These are phyloP conservation scores for Ensete glaucum DNA, from an alignment of 176 grass and related monocot genomes.

Conservation along the genomic window DNA sequence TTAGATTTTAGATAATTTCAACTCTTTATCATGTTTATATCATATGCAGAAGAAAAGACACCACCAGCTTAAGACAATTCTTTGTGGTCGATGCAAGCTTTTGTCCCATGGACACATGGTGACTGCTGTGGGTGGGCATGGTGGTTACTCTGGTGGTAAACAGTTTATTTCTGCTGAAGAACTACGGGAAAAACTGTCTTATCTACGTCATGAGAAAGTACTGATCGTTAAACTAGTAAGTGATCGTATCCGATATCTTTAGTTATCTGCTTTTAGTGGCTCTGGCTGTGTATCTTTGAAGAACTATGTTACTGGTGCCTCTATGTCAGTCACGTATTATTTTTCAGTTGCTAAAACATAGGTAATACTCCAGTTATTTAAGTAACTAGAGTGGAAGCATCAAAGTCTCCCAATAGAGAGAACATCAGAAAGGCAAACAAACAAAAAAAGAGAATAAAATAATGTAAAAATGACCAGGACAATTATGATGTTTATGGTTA, in stretches of 20 bases:
- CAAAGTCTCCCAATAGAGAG: too few relatives aligned
- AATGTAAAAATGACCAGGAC: too few relatives aligned
- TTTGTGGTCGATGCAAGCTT: slow-evolving; percentile 70
- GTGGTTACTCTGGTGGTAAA: slow-evolving; percentile 84
- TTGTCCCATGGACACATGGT: slow-evolving; percentile 83
- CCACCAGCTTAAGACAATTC: slow-evolving; percentile 58
- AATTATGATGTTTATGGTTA: too few relatives aligned
- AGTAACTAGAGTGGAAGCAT: too few relatives aligned
- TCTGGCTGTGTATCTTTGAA: background rate
- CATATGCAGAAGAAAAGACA: slow-evolving; percentile 75
- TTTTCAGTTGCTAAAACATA: too few relatives aligned
- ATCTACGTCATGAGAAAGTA: slow-evolving; percentile 69
- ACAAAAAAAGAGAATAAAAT: too few relatives aligned
- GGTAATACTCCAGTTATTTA: too few relatives aligned
- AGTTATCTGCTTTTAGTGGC: background rate
- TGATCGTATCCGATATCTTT: background rate
- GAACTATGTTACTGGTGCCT: background rate
- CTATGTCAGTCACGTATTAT: background rate
- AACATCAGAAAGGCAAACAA: too few relatives aligned
- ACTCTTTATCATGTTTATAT: background rate
- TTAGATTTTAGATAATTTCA: background rate
- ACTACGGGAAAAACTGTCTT: slow-evolving; percentile 59
- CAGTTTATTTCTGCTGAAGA: slow-evolving; percentile 70
- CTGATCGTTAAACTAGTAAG: slow-evolving; percentile 74
- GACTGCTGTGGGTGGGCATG: slow-evolving; percentile 86